Conservation (phyloP, 2,329 filamentous ascomycete genomes). For the Bimuria novae-zelandiae region DNA sequence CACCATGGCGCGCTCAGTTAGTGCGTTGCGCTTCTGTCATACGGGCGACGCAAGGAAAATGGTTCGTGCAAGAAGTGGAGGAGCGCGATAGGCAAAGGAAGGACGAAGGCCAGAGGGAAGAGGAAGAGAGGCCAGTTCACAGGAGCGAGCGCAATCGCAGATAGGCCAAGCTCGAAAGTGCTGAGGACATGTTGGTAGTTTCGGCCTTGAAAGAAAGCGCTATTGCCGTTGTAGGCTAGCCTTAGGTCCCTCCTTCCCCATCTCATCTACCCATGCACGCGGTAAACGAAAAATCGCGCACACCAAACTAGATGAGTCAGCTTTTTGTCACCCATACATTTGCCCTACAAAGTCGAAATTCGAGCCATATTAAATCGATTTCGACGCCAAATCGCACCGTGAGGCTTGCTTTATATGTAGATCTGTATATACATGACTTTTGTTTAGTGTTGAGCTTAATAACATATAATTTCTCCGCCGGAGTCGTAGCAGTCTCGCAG, state of each 20-base stretch:
- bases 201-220: background rate
- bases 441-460: no score
- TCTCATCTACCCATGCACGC: no score
- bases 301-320: no score
- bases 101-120: background rate
- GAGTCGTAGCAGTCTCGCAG: no score
- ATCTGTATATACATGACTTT: no score
- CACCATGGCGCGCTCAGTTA: conserved; percentile 26
- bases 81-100: background rate
- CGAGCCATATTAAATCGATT: no score
- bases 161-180: background rate
- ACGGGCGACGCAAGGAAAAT: conserved; percentile 22
- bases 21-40: conserved; percentile 16
- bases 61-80: background rate
- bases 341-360: no score
- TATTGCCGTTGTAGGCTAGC: conserved; percentile 1
- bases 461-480: no score
- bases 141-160: background rate
- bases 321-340: no score
- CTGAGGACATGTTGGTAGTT: conserved; percentile 11
- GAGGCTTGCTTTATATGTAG: no score
- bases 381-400: no score
- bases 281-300: no score
- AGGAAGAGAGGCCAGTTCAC: background rate
- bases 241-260: background rate